Evolutionary conservation across 768 basidiomycete species (phyloP).

Genomic region (Pleurotus djamor): DNA sequence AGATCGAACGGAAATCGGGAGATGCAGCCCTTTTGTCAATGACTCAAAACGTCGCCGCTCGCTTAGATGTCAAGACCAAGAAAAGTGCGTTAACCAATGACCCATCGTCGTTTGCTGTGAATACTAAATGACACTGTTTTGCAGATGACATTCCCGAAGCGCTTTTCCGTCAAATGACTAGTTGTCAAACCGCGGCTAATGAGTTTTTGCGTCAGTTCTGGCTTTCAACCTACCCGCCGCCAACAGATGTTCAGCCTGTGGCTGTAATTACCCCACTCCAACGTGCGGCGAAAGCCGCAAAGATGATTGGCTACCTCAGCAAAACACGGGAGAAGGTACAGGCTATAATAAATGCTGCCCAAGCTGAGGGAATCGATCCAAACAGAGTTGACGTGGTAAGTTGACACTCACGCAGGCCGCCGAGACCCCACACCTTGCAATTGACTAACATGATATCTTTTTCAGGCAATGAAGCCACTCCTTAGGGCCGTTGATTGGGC

Average conservation of each 20-base stretch:
- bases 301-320: constrained; percentile 83
- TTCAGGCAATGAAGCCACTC: constrained; percentile 75
- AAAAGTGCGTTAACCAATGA: constrained; percentile 47
- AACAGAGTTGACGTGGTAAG: constrained; percentile 63
- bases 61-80: constrained; percentile 61
- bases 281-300: constrained; percentile 73
- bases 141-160: constrained; percentile 79
- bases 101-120: background rate
- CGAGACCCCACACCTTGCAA: background rate
- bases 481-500: constrained; percentile 74
- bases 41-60: constrained; percentile 77
- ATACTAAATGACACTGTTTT: background rate
- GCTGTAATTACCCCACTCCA: constrained; percentile 59
- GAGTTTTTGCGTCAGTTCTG: constrained; percentile 98
- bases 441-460: background rate
- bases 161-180: constrained; percentile 80
- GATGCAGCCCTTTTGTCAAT: constrained; percentile 70
- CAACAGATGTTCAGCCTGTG: constrained; percentile 49
- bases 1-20: constrained; percentile 63
- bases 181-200: constrained; percentile 90
- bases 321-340: constrained; percentile 83
- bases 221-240: constrained; percentile 80
- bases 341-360: constrained; percentile 66
- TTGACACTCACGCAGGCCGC: background rate
- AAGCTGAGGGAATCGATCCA: constrained; percentile 60